These are phyloP conservation scores for Geoglossum glabrum DNA, from an alignment of 495 filamentous ascomycete genomes.

Conservation along the genomic window DNA sequence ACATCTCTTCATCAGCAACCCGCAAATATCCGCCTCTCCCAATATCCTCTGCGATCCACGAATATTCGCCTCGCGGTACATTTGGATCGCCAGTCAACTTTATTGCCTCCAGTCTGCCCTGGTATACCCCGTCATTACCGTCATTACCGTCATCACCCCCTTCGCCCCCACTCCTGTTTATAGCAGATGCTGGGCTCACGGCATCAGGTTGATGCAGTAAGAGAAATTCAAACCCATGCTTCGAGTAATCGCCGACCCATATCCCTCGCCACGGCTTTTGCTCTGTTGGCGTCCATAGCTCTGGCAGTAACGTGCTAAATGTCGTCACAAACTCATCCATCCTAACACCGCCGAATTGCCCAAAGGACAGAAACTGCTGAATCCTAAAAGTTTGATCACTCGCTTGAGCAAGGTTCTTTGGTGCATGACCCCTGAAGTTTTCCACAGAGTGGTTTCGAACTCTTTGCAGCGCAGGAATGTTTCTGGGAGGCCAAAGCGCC, in stretches of 20 bases:
- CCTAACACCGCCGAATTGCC: slow-evolving; percentile 5
- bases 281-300: slow-evolving; percentile 54
- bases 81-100: slow-evolving; percentile 86
- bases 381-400: slow-evolving; percentile 50
- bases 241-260: slow-evolving; percentile 79
- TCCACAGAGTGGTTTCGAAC: slow-evolving; percentile 26
- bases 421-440: slow-evolving; percentile 22
- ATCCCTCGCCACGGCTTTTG: slow-evolving; percentile 70
- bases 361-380: slow-evolving; percentile 27
- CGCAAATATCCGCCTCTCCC: slow-evolving; percentile 37
- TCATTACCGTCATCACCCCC: background rate
- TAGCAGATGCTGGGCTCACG: slow-evolving; percentile 4
- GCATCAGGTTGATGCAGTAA: slow-evolving; percentile 50
- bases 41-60: slow-evolving; percentile 62
- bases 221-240: slow-evolving; percentile 77
- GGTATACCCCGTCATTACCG: slow-evolving; percentile 14
- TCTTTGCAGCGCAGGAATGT: slow-evolving; percentile 40
- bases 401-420: slow-evolving; percentile 26
- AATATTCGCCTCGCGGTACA: slow-evolving; percentile 65
- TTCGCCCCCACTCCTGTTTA: slow-evolving; percentile 9
- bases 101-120: slow-evolving; percentile 51
- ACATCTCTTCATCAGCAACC: slow-evolving; percentile 43
- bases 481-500: slow-evolving; percentile 54
- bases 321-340: slow-evolving; percentile 50
- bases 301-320: slow-evolving; percentile 52